These are phyloP conservation scores for Exophiala spinifera DNA, from an alignment of 2,329 filamentous ascomycete genomes.

Conservation along the genomic window DNA sequence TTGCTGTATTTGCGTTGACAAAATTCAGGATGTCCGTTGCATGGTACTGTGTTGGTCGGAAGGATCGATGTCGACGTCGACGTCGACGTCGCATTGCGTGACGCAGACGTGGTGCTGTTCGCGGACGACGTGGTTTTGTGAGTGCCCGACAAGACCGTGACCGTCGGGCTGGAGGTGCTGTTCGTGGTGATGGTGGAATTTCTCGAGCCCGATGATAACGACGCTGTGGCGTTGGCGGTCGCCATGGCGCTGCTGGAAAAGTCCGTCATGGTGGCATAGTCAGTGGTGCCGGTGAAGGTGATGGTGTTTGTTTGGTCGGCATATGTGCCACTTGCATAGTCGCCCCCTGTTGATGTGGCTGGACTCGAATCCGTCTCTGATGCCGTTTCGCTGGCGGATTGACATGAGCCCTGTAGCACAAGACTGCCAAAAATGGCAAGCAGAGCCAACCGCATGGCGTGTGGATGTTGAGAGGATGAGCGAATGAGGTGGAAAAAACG, in stretches of 20 bases:
- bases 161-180: conserved; percentile 35
- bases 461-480: neutral
- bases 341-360: conserved; percentile 21
- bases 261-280: conserved; percentile 27
- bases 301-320: conserved; percentile 29
- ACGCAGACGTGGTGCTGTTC: conserved; percentile 46
- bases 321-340: conserved; percentile 31
- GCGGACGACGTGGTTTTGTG: conserved; percentile 41
- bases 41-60: conserved; percentile 70
- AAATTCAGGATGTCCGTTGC: conserved; percentile 75
- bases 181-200: conserved; percentile 29
- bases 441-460: neutral
- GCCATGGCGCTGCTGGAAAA: conserved; percentile 24
- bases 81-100: conserved; percentile 46
- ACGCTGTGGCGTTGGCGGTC: conserved; percentile 20
- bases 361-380: conserved; percentile 8
- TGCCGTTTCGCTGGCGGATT: conserved; percentile 6
- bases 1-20: conserved; percentile 76
- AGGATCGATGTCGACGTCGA: conserved; percentile 42
- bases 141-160: conserved; percentile 39
- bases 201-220: conserved; percentile 3
- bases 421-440: conserved; percentile 4
- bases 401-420: conserved; percentile 5
- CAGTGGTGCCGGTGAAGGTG: conserved; percentile 29
- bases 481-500: neutral